Base-by-base conservation (phyloP, 164 flowering plant species). In the Houttuynia cordata region DNA sequence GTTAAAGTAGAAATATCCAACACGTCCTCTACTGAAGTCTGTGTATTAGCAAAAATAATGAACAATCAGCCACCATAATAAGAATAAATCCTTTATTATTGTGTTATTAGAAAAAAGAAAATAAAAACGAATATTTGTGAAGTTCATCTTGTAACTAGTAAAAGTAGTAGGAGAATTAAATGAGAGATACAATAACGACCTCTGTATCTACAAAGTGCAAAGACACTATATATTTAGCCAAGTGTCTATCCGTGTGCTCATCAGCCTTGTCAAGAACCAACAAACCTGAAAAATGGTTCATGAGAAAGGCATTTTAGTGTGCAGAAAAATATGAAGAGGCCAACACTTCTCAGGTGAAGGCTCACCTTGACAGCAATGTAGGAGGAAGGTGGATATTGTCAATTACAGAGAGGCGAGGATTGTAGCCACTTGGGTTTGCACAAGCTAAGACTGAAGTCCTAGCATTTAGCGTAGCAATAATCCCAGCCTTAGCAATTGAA, bases 311-410 rank as follows among this genome's bases (percentile, higher is more conserved):
- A n/a, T n/a, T n/a, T n/a, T n/a, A n/a, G n/a, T n/a, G n/a, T n/a
- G n/a, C n/a, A n/a, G n/a, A n/a, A n/a, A n/a, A n/a, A 75, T 93
- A 93, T 53, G 25, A 53, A 53, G 1, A 53, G n/a, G 9, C 21
- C 23, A 53, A 53, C 30, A 51, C 25, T 53, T n/a, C 10, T n/a
- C 23, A 53, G 22, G 12, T n/a, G 12, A 7, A 1, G 19, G 23
- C 59, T 63, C 39, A 86, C 99, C 97, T 82, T 23, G 99, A 93
- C 57, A 93, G 69, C 58, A 93, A 75, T 20, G 99, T 90, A 53
- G 97, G 99, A 52, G 99, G 97, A 56, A 93, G 92, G 77, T 90
- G 99, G 63, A 93, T 90, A 71, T 93, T 93, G 55, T 90, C 99
- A 62, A 93, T 93, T 63, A 93, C 97, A 52, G 99, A 93, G 70